These are phyloP conservation scores for Pythium phragmiticola DNA, from an alignment of 352 stramenopile genomes.

Conservation along the genomic window DNA sequence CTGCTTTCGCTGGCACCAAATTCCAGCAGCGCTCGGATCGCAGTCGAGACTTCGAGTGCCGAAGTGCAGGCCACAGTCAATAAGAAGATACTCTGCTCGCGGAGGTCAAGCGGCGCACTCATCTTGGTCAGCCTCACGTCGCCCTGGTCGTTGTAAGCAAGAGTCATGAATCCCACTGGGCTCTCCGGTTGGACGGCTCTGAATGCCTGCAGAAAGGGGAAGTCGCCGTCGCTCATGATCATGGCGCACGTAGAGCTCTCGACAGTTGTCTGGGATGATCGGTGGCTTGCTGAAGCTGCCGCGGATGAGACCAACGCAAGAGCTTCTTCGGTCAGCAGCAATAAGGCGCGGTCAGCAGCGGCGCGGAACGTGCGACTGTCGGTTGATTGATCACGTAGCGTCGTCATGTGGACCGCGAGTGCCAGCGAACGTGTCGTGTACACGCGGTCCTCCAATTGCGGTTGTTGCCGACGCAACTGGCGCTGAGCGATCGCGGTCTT, in stretches of 20 bases:
- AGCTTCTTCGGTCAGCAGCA: slow-evolving; percentile 33
- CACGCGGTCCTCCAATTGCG: slow-evolving; percentile 11
- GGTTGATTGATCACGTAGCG: slow-evolving; percentile 17
- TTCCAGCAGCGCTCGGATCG: slow-evolving; percentile 38
- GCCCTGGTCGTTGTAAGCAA: slow-evolving; percentile 14
- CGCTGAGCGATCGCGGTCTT: slow-evolving; percentile 14
- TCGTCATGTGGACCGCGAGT: slow-evolving; percentile 25
- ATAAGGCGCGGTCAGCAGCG: slow-evolving; percentile 21
- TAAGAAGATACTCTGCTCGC: slow-evolving; percentile 28
- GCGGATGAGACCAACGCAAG: slow-evolving; percentile 20
- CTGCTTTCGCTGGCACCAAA: slow-evolving; percentile 24
- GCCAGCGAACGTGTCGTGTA: slow-evolving; percentile 19
- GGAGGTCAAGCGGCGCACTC: slow-evolving; percentile 23
- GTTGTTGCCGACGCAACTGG: background rate
- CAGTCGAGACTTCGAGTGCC: slow-evolving; percentile 10
- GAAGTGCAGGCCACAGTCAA: slow-evolving; percentile 29
- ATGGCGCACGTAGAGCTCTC: slow-evolving; percentile 21
- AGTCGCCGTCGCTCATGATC: slow-evolving; percentile 24
- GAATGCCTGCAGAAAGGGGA: slow-evolving; percentile 29
- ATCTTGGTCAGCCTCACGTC: slow-evolving; percentile 16
- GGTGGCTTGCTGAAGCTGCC: background rate
- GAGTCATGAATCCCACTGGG: slow-evolving; percentile 26
- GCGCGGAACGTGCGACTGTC: slow-evolving; percentile 11
- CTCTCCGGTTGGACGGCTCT: slow-evolving; percentile 24
- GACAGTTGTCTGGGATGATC: background rate